Conservation (phyloP, 2,329 filamentous ascomycete species). For the Fusarium dlaminii region DNA sequence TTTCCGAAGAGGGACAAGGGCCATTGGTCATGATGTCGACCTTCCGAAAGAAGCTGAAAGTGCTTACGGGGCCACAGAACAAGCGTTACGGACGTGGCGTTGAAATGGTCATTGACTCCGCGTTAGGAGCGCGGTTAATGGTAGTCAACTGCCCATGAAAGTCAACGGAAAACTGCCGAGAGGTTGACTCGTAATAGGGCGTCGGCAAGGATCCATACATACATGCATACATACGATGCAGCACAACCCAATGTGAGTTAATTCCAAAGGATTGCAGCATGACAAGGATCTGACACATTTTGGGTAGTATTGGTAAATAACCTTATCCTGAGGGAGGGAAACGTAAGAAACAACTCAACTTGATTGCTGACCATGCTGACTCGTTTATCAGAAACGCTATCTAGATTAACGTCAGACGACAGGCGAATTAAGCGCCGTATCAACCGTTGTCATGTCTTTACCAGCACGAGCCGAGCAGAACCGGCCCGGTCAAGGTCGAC, state of each 20-base stretch:
- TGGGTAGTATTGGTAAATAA: slow-evolving; percentile 16
- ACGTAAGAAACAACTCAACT: slow-evolving; percentile 2
- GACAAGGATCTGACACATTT: slow-evolving; percentile 16
- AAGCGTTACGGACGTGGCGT: slow-evolving; percentile 17
- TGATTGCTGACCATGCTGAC: not conserved
- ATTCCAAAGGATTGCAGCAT: slow-evolving; percentile 3
- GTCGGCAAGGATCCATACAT: not conserved
- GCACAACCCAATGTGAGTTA: not conserved
- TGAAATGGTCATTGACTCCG: slow-evolving; percentile 15
- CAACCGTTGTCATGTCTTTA: not conserved
- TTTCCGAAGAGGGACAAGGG: not conserved
- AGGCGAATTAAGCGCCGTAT: slow-evolving; percentile 21
- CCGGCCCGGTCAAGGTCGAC: slow-evolving; percentile 13
- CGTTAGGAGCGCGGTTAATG: slow-evolving; percentile 20
- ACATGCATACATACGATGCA: not conserved
- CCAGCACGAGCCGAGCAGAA: slow-evolving; percentile 18
- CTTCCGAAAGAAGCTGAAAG: slow-evolving; percentile 38
- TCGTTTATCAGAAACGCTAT: not conserved
- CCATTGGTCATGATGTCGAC: slow-evolving; percentile 22
- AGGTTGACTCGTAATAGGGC: not conserved
- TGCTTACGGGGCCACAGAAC: slow-evolving; percentile 16
- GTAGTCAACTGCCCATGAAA: not conserved
- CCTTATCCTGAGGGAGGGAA: not conserved
- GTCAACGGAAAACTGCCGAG: slow-evolving; percentile 14
- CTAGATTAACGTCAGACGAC: not conserved